Conservation (phyloP, 441 rosid species). For the Pelargonium myrrhifolium region DNA sequence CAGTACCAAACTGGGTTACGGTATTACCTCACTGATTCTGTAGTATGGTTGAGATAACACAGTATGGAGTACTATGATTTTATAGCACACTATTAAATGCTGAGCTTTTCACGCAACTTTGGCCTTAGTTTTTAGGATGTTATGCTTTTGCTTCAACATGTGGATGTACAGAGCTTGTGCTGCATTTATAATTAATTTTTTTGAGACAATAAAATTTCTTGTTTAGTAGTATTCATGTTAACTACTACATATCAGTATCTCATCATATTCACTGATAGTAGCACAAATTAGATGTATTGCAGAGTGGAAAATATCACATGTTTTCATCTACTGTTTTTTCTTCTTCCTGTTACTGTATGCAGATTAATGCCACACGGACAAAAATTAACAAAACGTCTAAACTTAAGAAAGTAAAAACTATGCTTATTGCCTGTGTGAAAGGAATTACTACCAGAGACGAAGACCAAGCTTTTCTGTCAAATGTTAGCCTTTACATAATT, state of each 20-base stretch:
- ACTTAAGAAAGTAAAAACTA: too few species aligned
- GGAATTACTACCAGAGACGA: background rate
- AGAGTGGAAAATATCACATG: too few species aligned
- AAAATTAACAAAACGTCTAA: too few species aligned
- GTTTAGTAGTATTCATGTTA: background rate
- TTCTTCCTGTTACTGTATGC: too few species aligned
- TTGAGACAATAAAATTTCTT: background rate
- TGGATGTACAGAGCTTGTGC: too few species aligned
- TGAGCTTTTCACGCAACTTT: background rate
- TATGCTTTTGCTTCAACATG: background rate
- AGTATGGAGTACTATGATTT: too few species aligned
- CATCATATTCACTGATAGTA: background rate
- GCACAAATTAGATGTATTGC: too few species aligned
- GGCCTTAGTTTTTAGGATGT: background rate
- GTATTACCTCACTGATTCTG: slow-evolving; percentile 29
- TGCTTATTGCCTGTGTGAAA: background rate
- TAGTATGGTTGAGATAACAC: background rate
- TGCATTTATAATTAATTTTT: background rate
- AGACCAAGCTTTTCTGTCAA: background rate
- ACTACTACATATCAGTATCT: background rate
- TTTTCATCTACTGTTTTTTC: too few species aligned
- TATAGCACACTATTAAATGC: background rate
- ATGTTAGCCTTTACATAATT: background rate
- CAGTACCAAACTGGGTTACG: slow-evolving; percentile 72
- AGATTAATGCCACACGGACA: too few species aligned